A percentile compares a stretch with the other conserved stretches of the same genome.
Conservation (phyloP, 495 filamentous ascomycete genomes). For the Ramalina peruviana region DNA sequence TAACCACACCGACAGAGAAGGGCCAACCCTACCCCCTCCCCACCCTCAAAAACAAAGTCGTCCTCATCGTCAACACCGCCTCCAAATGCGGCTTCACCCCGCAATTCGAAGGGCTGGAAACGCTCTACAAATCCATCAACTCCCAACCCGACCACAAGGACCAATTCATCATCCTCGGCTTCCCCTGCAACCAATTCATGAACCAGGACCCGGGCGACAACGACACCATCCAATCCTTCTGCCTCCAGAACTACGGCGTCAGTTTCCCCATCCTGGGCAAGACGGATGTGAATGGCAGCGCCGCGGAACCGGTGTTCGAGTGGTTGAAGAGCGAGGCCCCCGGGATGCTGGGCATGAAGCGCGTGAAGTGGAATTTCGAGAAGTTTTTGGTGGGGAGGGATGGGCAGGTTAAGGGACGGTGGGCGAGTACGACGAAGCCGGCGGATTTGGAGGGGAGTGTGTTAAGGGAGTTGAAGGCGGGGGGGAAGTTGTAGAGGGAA, state of each 20-base stretch:
- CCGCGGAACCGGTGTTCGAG: slow-evolving; percentile 65
- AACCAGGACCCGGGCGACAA: slow-evolving; percentile 76
- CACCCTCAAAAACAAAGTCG: slow-evolving; percentile 71
- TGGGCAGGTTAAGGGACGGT: slow-evolving; percentile 67
- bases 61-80: slow-evolving; percentile 95
- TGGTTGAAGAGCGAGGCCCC: slow-evolving; percentile 82
- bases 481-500: slow-evolving; percentile 13
- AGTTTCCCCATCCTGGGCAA: slow-evolving; percentile 86
- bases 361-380: slow-evolving; percentile 96
- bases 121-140: slow-evolving; percentile 67
- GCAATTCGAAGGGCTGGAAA: slow-evolving; percentile 88
- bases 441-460: slow-evolving; percentile 61
- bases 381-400: slow-evolving; percentile 83
- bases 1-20: slow-evolving; percentile 43
- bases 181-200: slow-evolving; percentile 98
- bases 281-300: slow-evolving; percentile 85
- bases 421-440: slow-evolving; percentile 78
- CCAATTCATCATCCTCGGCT: slow-evolving; percentile 77
- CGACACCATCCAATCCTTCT: slow-evolving; percentile 86
- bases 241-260: slow-evolving; percentile 90
- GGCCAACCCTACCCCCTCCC: slow-evolving; percentile 55
- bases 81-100: slow-evolving; percentile 98
- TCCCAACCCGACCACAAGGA: slow-evolving; percentile 41
- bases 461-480: slow-evolving; percentile 55
- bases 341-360: slow-evolving; percentile 71